Conservation (phyloP, 768 basidiomycete species). For the Chalciporus pseudorubinellus region DNA sequence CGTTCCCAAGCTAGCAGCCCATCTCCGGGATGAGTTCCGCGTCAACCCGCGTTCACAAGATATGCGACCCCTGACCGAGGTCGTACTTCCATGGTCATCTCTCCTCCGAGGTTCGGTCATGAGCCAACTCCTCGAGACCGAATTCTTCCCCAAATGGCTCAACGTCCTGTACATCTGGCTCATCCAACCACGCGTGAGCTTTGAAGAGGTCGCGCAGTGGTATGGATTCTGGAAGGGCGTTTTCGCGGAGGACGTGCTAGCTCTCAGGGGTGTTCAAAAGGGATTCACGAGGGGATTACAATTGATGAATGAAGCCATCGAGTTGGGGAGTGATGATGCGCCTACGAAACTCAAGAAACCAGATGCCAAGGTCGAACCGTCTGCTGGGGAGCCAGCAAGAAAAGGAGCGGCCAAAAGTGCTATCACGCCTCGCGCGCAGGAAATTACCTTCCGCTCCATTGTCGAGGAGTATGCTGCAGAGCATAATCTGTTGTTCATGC, state of each 20-base stretch:
- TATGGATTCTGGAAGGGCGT: conserved; percentile 82
- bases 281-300: conserved; percentile 90
- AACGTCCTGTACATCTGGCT: conserved; percentile 92
- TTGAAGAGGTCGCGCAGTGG: conserved; percentile 94
- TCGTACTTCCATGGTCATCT: conserved; percentile 71
- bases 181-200: conserved; percentile 80
- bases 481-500: conserved; percentile 87
- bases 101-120: conserved; percentile 76
- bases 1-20: conserved; percentile 84
- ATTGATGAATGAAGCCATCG: conserved; percentile 92
- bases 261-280: conserved; percentile 59
- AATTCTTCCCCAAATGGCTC: conserved; percentile 98
- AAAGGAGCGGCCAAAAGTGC: conserved; percentile 31
- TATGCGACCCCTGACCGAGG: conserved; percentile 70
- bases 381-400: conserved; percentile 30
- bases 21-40: conserved; percentile 80
- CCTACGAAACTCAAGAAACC: conserved; percentile 65
- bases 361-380: conserved; percentile 53
- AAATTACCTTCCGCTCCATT: conserved; percentile 90
- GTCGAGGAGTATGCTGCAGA: conserved; percentile 87
- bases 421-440: conserved; percentile 56
- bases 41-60: conserved; percentile 91
- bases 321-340: conserved; percentile 78
- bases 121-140: conserved; percentile 79
- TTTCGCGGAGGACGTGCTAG: conserved; percentile 72